phyloP scores from a whole-genome alignment of 345 rosid genomes.

The sweet orange (Citrus sinensis) region DNA sequence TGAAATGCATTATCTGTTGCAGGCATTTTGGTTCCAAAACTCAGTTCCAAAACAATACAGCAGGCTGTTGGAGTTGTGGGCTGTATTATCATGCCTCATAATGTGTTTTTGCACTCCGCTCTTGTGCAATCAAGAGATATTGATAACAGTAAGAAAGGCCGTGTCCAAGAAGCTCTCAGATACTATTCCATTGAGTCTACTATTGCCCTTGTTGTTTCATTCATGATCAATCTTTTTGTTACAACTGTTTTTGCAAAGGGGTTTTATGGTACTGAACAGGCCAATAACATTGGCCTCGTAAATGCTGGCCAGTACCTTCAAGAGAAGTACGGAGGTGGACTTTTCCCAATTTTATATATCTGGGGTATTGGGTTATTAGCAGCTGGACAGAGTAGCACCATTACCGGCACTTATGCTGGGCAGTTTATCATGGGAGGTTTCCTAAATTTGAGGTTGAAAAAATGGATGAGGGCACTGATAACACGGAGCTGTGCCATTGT shows the following conservation, averaged over 20 bases:
- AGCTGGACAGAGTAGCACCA: slow-evolving; percentile 95
- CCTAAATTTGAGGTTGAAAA: slow-evolving; percentile 78
- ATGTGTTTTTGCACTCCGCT: slow-evolving; percentile 90
- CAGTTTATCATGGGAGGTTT: slow-evolving; percentile 99
- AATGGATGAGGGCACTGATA: slow-evolving; percentile 91
- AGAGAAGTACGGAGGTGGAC: slow-evolving; percentile 83
- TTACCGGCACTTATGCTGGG: slow-evolving; percentile 90
- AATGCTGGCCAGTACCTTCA: slow-evolving; percentile 91
- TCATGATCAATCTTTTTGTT: slow-evolving; percentile 83
- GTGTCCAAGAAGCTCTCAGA: slow-evolving; percentile 81
- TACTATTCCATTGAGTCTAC: slow-evolving; percentile 87
- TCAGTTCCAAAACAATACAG: slow-evolving; percentile 78
- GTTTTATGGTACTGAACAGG: slow-evolving; percentile 71
- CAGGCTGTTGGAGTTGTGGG: slow-evolving; percentile 97
- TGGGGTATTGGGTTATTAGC: slow-evolving; percentile 91
- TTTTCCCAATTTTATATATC: slow-evolving; percentile 83
- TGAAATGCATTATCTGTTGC: slow-evolving; percentile 17
- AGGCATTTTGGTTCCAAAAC: slow-evolving; percentile 80
- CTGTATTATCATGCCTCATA: slow-evolving; percentile 95
- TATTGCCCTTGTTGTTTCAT: slow-evolving; percentile 65
- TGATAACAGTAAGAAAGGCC: slow-evolving; percentile 54
- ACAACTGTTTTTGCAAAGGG: slow-evolving; percentile 88
- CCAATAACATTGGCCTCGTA: slow-evolving; percentile 71
- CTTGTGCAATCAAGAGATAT: slow-evolving; percentile 90
- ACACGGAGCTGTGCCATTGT: slow-evolving; percentile 82